These are phyloP conservation scores for Apium graveolens DNA, from an alignment of 129 eudicot species.

Conservation along the genomic window DNA sequence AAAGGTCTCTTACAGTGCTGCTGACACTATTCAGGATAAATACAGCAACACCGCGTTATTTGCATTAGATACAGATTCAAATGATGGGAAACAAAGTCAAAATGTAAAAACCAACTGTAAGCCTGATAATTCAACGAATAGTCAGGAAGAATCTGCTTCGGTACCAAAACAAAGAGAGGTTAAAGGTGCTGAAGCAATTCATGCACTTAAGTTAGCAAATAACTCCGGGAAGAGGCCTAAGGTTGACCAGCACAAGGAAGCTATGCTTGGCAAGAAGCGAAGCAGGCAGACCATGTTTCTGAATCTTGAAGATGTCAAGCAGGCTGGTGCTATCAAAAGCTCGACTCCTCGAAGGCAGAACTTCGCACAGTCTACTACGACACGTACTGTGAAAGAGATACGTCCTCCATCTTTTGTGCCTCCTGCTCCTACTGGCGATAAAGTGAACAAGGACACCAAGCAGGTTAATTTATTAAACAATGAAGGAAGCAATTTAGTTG, in stretches of 20 bases:
- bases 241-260: constrained; percentile 87
- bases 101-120: constrained; percentile 27
- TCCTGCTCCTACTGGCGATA: constrained; percentile 47
- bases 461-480: constrained; percentile 42
- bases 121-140: constrained; percentile 30
- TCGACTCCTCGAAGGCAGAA: constrained; percentile 76
- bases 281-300: constrained; percentile 92
- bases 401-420: constrained; percentile 25
- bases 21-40: constrained; percentile 29
- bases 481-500: constrained; percentile 53
- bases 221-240: constrained; percentile 71
- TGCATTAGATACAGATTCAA: constrained; percentile 25
- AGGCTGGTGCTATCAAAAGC: constrained; percentile 67
- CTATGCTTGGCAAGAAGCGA: constrained; percentile 89
- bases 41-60: constrained; percentile 21
- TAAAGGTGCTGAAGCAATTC: constrained; percentile 75
- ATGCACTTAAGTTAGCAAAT: constrained; percentile 64
- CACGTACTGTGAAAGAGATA: constrained; percentile 56
- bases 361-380: constrained; percentile 45
- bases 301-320: constrained; percentile 85
- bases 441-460: constrained; percentile 36
- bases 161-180: constrained; percentile 54
- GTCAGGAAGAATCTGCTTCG: constrained; percentile 43
- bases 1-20: neutral
- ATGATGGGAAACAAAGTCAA: constrained; percentile 22